phyloP scores from a whole-genome alignment of 805 yeast species.

The Saccharomyces jurei region DNA sequence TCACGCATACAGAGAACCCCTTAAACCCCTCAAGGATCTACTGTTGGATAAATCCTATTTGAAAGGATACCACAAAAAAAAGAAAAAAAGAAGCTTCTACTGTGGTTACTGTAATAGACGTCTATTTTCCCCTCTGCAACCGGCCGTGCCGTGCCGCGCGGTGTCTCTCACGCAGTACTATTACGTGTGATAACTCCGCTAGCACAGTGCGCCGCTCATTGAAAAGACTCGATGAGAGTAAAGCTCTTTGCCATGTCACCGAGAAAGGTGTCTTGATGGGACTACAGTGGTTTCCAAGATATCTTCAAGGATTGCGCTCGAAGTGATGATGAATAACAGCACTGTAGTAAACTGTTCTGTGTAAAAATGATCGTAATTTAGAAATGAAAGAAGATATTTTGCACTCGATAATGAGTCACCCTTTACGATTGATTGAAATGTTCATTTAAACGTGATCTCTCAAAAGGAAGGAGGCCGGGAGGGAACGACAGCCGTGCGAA shows the following conservation, averaged over 20 bases:
- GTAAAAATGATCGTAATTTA: too few species aligned
- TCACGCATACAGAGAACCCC: not conserved
- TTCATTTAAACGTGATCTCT: too few species aligned
- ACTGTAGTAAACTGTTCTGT: too few species aligned
- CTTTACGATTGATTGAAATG: too few species aligned
- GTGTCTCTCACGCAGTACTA: not conserved
- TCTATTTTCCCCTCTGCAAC: not conserved
- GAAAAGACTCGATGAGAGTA: not conserved
- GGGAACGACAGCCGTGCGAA: too few species aligned
- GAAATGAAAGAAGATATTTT: too few species aligned
- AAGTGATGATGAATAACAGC: too few species aligned
- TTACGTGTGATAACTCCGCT: not conserved
- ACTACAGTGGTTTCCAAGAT: too few species aligned
- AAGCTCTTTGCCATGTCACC: not conserved
- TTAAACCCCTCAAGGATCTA: not conserved
- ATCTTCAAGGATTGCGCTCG: too few species aligned
- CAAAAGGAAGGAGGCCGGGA: too few species aligned
- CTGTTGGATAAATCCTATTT: not conserved
- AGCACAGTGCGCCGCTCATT: not conserved
- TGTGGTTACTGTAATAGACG: not conserved
- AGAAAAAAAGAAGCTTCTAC: not conserved
- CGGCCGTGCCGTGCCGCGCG: not conserved
- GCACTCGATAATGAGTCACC: too few species aligned
- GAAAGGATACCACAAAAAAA: not conserved
- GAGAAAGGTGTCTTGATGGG: not conserved